Percentiles rank a stretch among this genome's conserved stretches.
Conservation (phyloP, 306 rosid species). For the Alnus rubra region DNA sequence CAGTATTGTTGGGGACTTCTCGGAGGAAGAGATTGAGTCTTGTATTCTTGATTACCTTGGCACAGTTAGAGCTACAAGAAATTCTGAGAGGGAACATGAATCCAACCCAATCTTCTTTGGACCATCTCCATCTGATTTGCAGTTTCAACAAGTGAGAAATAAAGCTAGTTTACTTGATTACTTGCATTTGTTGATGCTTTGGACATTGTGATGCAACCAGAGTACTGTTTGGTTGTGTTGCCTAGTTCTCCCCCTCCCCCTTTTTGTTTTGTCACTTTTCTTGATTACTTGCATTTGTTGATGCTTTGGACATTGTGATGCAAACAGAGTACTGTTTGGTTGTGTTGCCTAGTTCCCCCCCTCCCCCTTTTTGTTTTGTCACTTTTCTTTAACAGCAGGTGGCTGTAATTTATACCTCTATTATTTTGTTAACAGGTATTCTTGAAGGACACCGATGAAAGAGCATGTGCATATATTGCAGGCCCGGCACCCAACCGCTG, state of each 20-base stretch:
- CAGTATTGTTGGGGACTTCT: conserved; percentile 87
- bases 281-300: conserved; percentile 8
- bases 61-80: conserved; percentile 61
- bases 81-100: conserved; percentile 34
- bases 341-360: neutral
- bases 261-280: neutral
- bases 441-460: conserved; percentile 94
- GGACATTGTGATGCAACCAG: conserved; percentile 1
- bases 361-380: neutral
- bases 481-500: conserved; percentile 99
- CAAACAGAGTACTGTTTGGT: neutral
- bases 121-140: conserved; percentile 69
- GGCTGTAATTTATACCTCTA: conserved; percentile 15
- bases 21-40: conserved; percentile 86
- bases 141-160: conserved; percentile 84
- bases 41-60: conserved; percentile 97
- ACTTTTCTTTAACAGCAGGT: conserved; percentile 1
- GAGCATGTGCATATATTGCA: conserved; percentile 99
- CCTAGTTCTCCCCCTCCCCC: neutral
- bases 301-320: conserved; percentile 5
- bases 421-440: conserved; percentile 60
- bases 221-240: conserved; percentile 4
- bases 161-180: conserved; percentile 24
- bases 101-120: conserved; percentile 68
- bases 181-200: conserved; percentile 4